Percentiles rank a stretch among this genome's conserved stretches.
Conservation (phyloP, 106 monocot species). For the Gastrodia elata region DNA sequence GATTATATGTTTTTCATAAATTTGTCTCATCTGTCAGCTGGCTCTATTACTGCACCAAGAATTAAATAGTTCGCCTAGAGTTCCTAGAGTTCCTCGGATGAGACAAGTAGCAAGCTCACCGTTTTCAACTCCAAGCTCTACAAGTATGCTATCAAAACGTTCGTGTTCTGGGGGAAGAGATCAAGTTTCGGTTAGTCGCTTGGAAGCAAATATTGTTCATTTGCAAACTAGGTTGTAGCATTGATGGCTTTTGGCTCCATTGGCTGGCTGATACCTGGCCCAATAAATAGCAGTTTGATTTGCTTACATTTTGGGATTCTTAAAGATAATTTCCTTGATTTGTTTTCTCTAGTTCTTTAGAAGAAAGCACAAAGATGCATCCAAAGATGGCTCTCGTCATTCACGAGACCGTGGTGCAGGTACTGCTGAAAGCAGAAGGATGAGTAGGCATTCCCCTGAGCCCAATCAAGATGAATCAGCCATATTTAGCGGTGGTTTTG, state of each 20-base stretch:
- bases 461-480: conserved; percentile 25
- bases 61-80: conserved; percentile 97
- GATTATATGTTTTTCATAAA: conserved; percentile 15
- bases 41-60: conserved; percentile 91
- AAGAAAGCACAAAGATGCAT: conserved; percentile 63
- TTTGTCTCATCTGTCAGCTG: conserved; percentile 48
- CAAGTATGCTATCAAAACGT: conserved; percentile 74
- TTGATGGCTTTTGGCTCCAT: neutral
- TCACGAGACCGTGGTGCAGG: conserved; percentile 27
- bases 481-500: conserved; percentile 15
- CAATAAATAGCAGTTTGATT: neutral
- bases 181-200: conserved; percentile 35
- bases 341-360: conserved; percentile 37
- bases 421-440: conserved; percentile 33
- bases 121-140: conserved; percentile 28
- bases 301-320: neutral
- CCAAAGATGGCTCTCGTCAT: conserved; percentile 35
- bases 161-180: conserved; percentile 54
- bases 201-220: neutral
- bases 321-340: conserved; percentile 9
- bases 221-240: neutral
- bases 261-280: neutral
- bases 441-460: conserved; percentile 22
- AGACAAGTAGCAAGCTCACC: conserved; percentile 45
- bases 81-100: conserved; percentile 79